phyloP scores from a whole-genome alignment of 495 filamentous ascomycete genomes.

The Penicillium lagena region DNA sequence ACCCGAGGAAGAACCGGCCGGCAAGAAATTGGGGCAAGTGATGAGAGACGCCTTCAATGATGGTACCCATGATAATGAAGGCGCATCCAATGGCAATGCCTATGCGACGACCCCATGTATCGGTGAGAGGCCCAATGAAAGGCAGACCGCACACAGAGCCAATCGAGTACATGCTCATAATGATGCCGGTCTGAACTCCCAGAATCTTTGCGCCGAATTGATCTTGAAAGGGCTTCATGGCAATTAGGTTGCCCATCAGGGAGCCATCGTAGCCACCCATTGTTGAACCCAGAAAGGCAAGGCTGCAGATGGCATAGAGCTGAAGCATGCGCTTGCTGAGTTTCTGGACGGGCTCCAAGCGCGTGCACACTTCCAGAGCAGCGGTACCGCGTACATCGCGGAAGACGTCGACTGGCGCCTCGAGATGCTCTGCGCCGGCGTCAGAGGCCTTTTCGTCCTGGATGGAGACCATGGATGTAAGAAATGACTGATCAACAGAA shows the following conservation, averaged over 20 bases:
- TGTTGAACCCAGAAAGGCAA: too few relatives aligned
- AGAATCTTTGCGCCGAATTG: conserved; percentile 2
- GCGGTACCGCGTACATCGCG: too few relatives aligned
- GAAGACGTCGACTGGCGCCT: too few relatives aligned
- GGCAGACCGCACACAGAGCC: conserved; percentile 46
- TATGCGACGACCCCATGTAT: conserved; percentile 50
- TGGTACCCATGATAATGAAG: conserved; percentile 53
- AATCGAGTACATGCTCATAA: conserved; percentile 54
- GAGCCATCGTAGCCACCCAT: conserved; percentile 5
- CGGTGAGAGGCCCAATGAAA: conserved; percentile 43
- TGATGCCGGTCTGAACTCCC: conserved; percentile 39
- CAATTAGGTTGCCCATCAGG: conserved; percentile 8
- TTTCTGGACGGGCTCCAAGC: too few relatives aligned
- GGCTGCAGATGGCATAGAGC: too few relatives aligned
- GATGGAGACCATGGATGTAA: too few relatives aligned
- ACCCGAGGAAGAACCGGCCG: conserved; percentile 69
- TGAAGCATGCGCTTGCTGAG: too few relatives aligned
- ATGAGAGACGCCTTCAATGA: conserved; percentile 40
- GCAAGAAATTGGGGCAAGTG: conserved; percentile 52
- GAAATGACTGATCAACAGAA: too few relatives aligned
- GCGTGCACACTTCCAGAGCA: too few relatives aligned
- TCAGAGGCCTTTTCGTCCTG: too few relatives aligned
- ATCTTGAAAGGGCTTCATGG: conserved; percentile 4
- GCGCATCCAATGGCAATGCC: conserved; percentile 57
- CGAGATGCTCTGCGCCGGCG: too few relatives aligned